phyloP scores from a whole-genome alignment of 176 grass and related monocot species.

The Secale cereale region DNA sequence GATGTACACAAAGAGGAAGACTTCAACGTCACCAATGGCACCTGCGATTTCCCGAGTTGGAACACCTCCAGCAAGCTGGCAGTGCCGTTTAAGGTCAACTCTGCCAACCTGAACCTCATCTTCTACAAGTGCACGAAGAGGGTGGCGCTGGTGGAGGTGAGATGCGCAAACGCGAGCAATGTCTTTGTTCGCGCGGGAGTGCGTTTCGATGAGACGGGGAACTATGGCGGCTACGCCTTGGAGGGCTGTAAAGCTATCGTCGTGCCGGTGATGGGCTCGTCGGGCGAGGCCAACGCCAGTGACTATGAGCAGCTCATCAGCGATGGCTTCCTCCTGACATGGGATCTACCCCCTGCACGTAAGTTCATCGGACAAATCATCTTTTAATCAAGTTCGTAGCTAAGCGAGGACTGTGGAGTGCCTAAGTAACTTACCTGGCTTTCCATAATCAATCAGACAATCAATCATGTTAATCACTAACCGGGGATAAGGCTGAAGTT shows the following conservation, averaged over 20 bases:
- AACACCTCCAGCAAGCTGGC: neutral
- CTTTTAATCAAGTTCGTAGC: neutral
- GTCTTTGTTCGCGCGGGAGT: neutral
- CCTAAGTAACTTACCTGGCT: neutral
- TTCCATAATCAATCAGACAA: neutral
- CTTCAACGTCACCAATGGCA: accelerated
- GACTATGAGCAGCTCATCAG: too few relatives aligned
- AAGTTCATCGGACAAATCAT: too few relatives aligned
- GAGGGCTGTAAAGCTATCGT: too few relatives aligned
- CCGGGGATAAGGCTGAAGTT: too few relatives aligned
- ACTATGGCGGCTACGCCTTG: too few relatives aligned
- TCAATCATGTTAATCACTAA: too few relatives aligned
- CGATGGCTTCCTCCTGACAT: too few relatives aligned
- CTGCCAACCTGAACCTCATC: neutral
- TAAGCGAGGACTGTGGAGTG: neutral
- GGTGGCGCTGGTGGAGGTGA: neutral
- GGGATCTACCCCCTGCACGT: too few relatives aligned
- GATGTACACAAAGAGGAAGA: accelerated
- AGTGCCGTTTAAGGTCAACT: neutral
- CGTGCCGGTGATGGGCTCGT: too few relatives aligned
- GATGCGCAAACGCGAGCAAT: neutral
- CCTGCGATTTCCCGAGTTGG: neutral
- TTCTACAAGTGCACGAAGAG: neutral
- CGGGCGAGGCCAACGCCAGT: too few relatives aligned
- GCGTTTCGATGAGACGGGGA: neutral